A percentile compares a stretch with the other conserved stretches of the same genome.
These are phyloP conservation scores for Arachis hypogaea DNA, from an alignment of 306 rosid species.

Conservation along the genomic window DNA sequence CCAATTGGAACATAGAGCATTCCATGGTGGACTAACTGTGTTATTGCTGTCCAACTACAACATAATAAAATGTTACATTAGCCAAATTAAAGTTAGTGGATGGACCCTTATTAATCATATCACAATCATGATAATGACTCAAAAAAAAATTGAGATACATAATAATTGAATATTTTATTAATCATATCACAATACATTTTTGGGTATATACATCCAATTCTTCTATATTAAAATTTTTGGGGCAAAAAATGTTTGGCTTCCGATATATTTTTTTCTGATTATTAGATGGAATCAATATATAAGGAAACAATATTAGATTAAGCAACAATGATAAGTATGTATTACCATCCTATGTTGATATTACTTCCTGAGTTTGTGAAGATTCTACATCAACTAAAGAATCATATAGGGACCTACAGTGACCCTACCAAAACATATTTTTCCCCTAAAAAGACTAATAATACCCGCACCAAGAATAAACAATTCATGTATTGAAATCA, in stretches of 20 bases:
- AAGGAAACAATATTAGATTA: neutral
- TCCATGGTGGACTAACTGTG: slow-evolving; percentile 82
- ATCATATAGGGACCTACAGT: neutral
- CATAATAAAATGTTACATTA: neutral
- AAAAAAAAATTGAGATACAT: neutral
- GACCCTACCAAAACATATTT: slow-evolving; percentile 3
- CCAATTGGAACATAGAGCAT: slow-evolving; percentile 87
- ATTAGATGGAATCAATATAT: too few relatives aligned
- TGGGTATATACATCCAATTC: too few relatives aligned
- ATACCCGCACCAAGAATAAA: neutral
- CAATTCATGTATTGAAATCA: neutral
- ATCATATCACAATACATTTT: too few relatives aligned
- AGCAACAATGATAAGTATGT: slow-evolving; percentile 3
- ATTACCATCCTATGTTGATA: neutral
- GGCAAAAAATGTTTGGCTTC: too few relatives aligned
- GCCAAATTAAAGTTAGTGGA: neutral
- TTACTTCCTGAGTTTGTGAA: neutral
- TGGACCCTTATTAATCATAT: slow-evolving; percentile 8
- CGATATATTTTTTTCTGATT: too few relatives aligned
- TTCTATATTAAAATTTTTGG: too few relatives aligned
- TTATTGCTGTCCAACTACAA: slow-evolving; percentile 84
- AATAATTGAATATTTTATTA: neutral
- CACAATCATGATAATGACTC: slow-evolving; percentile 29
- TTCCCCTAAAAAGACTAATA: neutral
- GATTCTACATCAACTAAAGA: slow-evolving; percentile 20